These are phyloP conservation scores for Ustilago tritici DNA, from an alignment of 1,284 basidiomycete species.

Conservation along the genomic window DNA sequence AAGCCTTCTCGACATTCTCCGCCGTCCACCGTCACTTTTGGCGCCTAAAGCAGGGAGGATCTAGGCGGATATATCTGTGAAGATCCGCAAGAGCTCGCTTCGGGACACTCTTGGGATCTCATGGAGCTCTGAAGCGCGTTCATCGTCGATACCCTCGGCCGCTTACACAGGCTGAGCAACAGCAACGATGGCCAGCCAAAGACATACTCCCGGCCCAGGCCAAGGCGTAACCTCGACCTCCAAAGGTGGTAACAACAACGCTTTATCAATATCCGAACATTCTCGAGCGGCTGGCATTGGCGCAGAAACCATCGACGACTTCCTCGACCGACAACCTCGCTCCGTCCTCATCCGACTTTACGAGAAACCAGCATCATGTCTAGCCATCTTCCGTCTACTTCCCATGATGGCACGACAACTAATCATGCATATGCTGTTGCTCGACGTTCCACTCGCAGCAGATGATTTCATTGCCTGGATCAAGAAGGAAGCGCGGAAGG, in stretches of 20 bases:
- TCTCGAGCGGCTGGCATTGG: conserved; percentile 50
- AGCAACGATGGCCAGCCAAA: conserved; percentile 24
- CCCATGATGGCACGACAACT: conserved; percentile 88
- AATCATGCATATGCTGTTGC: conserved; percentile 91
- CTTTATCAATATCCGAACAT: conserved; percentile 41
- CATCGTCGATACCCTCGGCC: neutral
- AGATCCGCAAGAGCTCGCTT: neutral
- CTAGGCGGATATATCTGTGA: neutral
- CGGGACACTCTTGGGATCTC: neutral
- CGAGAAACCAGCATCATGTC: conserved; percentile 87
- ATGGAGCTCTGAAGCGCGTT: neutral
- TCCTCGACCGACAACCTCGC: conserved; percentile 87
- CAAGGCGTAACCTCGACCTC: conserved; percentile 40
- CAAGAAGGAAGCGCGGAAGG: conserved; percentile 74
- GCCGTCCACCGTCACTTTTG: neutral
- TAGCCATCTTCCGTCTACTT: conserved; percentile 90
- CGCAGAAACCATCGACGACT: conserved; percentile 73
- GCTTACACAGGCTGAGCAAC: neutral
- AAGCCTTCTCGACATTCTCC: neutral
- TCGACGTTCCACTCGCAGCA: conserved; percentile 80
- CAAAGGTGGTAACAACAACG: conserved; percentile 25
- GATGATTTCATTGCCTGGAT: conserved; percentile 87
- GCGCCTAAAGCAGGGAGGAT: too few relatives aligned
- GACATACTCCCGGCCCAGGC: conserved; percentile 37
- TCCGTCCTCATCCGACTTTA: conserved; percentile 86